Evolutionary conservation across 2,329 filamentous ascomycete species (phyloP), one percentile per base, ranked within the genome.

Genomic region (Aspergillus ibericus): DNA sequence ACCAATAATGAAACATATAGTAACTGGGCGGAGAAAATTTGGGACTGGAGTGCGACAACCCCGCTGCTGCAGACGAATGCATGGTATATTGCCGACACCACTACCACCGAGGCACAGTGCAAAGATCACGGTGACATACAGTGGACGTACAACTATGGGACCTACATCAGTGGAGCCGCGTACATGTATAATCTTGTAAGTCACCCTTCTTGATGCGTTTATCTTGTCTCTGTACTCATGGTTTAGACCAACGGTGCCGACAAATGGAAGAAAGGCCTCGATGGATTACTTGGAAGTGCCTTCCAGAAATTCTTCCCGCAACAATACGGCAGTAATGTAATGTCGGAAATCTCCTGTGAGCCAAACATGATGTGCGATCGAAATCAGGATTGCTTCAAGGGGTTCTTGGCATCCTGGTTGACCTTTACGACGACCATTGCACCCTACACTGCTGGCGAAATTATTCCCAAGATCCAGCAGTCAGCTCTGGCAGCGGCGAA

Each of bases 1-100:
- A 96, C 92, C 0, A 85, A 86, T 49, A 95, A 96, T 75, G 70
- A 83, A 55, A 95, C 90, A 0, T 96, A 96, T 70, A 81, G 84
- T 8, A 83, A 90, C n/a, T 92, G 89, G 89, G 91, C 91, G 0
- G 82, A 86, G 63, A 88, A 82, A 68, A 81, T 89, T 25, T 85
- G 82, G 78, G 81, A 85, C 62, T 87, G 85, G 85, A 81, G 79
- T 58, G 70, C 72, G 6, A 74, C 69, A n/a, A 78, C 83, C 13
- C 82, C 82, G 4, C 70, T 87, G 35, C 77, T 85, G 51, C 79
- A 77, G 59, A 70, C 74, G 16, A 72, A 70, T 1, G 84, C 78
- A 60, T 80, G 83, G 68, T 79, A 84, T 46, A 85, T 82, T 65
- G 84, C 86, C 57, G 84, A 85, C 44, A 79, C 80, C 5, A 81